Evolutionary conservation across 2,329 filamentous ascomycete genomes (phyloP), one percentile per base, ranked within the genome.

Genomic region (Stylonectria norvegica): DNA sequence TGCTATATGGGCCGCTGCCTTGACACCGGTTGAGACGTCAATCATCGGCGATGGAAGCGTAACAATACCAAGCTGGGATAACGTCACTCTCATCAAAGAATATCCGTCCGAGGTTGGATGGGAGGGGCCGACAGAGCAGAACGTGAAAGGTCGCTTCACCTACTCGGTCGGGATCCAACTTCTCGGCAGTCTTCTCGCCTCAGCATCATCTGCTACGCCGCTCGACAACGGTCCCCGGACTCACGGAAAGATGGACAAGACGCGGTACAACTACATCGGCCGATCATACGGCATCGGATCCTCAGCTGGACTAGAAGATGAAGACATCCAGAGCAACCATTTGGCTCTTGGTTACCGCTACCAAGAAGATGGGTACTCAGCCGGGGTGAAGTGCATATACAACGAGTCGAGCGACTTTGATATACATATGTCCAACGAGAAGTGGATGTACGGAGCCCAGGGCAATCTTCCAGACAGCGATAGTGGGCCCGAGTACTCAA

Each of bases 361-460:
- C 25, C 48, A 61, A 34, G 64, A 68, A 35, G 22, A 46, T 17
- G 62, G 63, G 12, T 67, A 65, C 30, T 18, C 49, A 5, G 34
- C 60, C 11, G 49, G 56, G 7, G 60, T 64, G 5, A 52, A 45
- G 2, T 68, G 64, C 47, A 62, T 59, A 14, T 64, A 67, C 49
- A 68, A 68, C 47, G 20, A 33, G 6, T 61, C 53, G n/a, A 55
- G 52, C 4, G 45, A 60, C 22, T 67, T 65, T 33, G n/a, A n/a
- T n/a, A n/a, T n/a, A 25, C 30, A 5, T n/a, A 9, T 32, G 15
- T 18, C 5, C 30, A 19, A 32, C 10, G 7, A 5, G 9, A 8
- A 8, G 27, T 10, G 8, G 14, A 14, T 8, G 17, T 17, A 32
- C 27, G 15, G 15, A 9, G 30, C 30, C n/a, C 5, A 18, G 5